phyloP scores from a whole-genome alignment of 441 rosid species.

The Biscutella laevigata region DNA sequence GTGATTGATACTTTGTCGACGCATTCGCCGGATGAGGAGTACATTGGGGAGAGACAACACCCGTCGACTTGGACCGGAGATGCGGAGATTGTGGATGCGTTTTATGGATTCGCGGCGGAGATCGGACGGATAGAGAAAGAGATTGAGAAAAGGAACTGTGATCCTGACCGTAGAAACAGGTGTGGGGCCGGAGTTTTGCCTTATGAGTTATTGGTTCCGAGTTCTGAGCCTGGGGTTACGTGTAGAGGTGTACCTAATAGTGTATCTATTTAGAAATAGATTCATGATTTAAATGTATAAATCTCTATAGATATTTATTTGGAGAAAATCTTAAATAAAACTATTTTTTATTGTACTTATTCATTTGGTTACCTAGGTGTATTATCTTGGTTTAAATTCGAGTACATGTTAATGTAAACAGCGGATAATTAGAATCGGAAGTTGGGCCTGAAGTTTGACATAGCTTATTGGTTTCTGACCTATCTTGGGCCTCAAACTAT shows the following conservation, averaged over 20 bases:
- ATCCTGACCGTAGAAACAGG: slow-evolving; percentile 54
- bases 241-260: slow-evolving; percentile 98
- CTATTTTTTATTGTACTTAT: too few species aligned
- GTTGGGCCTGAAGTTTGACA: neutral
- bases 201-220: slow-evolving; percentile 77
- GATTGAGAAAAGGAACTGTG: slow-evolving; percentile 63
- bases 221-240: slow-evolving; percentile 88
- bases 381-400: too few species aligned
- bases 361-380: too few species aligned
- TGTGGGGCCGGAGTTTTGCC: slow-evolving; percentile 97
- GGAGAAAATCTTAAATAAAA: too few species aligned
- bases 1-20: slow-evolving; percentile 87
- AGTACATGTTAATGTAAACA: neutral
- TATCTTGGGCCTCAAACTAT: slow-evolving; percentile 6
- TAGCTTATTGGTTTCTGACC: neutral
- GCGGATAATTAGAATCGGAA: neutral
- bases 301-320: neutral
- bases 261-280: slow-evolving; percentile 49
- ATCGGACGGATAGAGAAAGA: slow-evolving; percentile 69
- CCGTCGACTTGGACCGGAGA: slow-evolving; percentile 74
- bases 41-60: slow-evolving; percentile 83
- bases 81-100: slow-evolving; percentile 60
- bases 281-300: neutral
- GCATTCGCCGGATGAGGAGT: slow-evolving; percentile 95
- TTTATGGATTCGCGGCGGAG: slow-evolving; percentile 63